These are phyloP conservation scores for Dendrobium chrysotoxum DNA, from an alignment of 106 monocot species.

Conservation along the genomic window DNA sequence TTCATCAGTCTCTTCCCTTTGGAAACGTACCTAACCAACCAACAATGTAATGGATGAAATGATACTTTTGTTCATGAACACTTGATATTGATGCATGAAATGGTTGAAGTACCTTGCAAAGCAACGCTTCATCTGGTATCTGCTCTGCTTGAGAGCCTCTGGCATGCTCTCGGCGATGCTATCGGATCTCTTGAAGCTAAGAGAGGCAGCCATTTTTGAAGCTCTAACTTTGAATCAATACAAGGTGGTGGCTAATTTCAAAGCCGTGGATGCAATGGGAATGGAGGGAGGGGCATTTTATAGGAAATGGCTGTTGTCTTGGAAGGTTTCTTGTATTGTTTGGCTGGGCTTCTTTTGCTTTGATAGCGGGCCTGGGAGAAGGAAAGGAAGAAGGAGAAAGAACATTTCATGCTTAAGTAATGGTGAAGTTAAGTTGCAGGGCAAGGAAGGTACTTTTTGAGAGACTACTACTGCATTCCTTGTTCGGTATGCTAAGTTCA, in stretches of 20 bases:
- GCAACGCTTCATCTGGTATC: constrained; percentile 95
- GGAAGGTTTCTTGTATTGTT: too few species aligned
- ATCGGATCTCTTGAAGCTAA: constrained; percentile 74
- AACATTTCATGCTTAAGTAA: constrained; percentile 13
- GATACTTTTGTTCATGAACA: background rate
- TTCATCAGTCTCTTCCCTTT: constrained; percentile 74
- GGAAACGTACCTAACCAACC: constrained; percentile 9
- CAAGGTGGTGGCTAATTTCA: background rate
- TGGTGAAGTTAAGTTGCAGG: constrained; percentile 8
- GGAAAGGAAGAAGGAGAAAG: constrained; percentile 8
- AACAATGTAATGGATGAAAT: background rate
- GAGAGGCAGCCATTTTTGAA: constrained; percentile 16
- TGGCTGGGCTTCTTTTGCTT: background rate
- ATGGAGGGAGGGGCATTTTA: constrained; percentile 17
- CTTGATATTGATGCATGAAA: too few species aligned
- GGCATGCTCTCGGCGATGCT: constrained; percentile 91
- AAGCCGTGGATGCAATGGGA: background rate
- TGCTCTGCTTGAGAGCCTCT: constrained; percentile 75
- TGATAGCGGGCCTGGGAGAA: background rate
- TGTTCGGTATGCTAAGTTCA: background rate
- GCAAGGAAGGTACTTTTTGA: constrained; percentile 29
- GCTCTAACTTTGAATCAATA: background rate
- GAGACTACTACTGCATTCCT: constrained; percentile 2
- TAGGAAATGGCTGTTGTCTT: constrained; percentile 6
- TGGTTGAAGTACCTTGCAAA: constrained; percentile 44